Percentiles rank a stretch among this genome's conserved stretches.
These are phyloP conservation scores for Cladophialophora psammophila DNA, from an alignment of 2,329 filamentous ascomycete species.

Conservation along the genomic window DNA sequence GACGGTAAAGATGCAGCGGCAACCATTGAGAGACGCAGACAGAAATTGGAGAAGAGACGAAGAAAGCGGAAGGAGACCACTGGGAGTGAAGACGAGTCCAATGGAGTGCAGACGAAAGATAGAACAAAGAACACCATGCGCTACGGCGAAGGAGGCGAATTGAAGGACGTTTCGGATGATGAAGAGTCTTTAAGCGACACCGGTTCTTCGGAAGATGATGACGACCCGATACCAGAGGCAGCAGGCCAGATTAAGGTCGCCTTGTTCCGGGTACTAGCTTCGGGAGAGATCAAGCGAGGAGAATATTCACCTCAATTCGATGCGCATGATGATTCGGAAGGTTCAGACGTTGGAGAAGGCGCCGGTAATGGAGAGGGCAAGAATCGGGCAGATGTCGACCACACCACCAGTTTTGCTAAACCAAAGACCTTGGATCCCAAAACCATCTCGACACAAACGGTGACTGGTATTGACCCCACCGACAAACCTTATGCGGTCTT, in stretches of 20 bases:
- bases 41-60: slow-evolving; percentile 81
- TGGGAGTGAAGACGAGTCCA: slow-evolving; percentile 51
- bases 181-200: slow-evolving; percentile 73
- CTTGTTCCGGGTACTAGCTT: slow-evolving; percentile 92
- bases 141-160: slow-evolving; percentile 78
- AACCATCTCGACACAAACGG: slow-evolving; percentile 97
- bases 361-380: slow-evolving; percentile 62
- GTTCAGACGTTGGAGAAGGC: slow-evolving; percentile 54
- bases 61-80: slow-evolving; percentile 72
- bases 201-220: slow-evolving; percentile 71
- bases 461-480: slow-evolving; percentile 92
- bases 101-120: slow-evolving; percentile 32
- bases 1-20: slow-evolving; percentile 85
- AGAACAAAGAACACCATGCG: slow-evolving; percentile 69
- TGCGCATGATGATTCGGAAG: slow-evolving; percentile 91
- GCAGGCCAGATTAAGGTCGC: slow-evolving; percentile 98
- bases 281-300: slow-evolving; percentile 95
- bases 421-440: slow-evolving; percentile 95
- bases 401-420: slow-evolving; percentile 97
- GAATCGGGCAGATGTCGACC: slow-evolving; percentile 85
- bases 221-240: slow-evolving; percentile 86
- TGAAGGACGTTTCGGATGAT: slow-evolving; percentile 76
- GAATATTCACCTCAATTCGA: slow-evolving; percentile 98
- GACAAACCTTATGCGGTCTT: slow-evolving; percentile 97
- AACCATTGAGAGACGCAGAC: slow-evolving; percentile 70